Percentiles rank a stretch among this genome's conserved stretches.
phyloP scores from a whole-genome alignment of 2,329 filamentous ascomycete genomes.

The Aspergillus hortae region DNA sequence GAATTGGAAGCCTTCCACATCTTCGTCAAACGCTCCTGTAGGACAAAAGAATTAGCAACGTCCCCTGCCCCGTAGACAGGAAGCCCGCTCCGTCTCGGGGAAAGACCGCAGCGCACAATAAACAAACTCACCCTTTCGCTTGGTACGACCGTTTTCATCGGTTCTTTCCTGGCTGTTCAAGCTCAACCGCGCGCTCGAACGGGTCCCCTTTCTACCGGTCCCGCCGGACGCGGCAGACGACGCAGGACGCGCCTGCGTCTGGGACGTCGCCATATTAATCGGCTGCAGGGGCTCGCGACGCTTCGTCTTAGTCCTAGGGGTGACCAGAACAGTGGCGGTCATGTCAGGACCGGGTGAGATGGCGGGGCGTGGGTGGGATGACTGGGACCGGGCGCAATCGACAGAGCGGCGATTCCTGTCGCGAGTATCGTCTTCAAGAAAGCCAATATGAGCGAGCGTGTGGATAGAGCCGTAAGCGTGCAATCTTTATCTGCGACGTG shows the following conservation, averaged over 20 bases:
- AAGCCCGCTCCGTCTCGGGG: too few relatives aligned
- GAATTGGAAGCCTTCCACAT: slow-evolving; percentile 75
- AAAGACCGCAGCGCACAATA: neutral
- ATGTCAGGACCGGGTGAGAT: slow-evolving; percentile 26
- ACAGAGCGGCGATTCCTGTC: too few relatives aligned
- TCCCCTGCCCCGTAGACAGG: too few relatives aligned
- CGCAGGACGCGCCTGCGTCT: slow-evolving; percentile 35
- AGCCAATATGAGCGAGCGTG: too few relatives aligned
- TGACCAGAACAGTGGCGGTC: slow-evolving; percentile 37
- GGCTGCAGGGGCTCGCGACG: slow-evolving; percentile 35
- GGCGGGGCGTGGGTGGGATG: neutral
- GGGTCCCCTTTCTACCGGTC: slow-evolving; percentile 20
- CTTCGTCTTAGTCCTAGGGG: slow-evolving; percentile 32
- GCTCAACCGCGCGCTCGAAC: slow-evolving; percentile 34
- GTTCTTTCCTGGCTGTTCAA: slow-evolving; percentile 31
- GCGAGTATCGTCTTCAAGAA: too few relatives aligned
- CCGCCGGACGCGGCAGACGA: slow-evolving; percentile 24
- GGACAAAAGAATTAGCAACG: slow-evolving; percentile 10
- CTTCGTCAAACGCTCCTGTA: slow-evolving; percentile 60
- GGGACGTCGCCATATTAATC: slow-evolving; percentile 37
- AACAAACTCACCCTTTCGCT: slow-evolving; percentile 39
- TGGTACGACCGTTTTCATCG: slow-evolving; percentile 21
- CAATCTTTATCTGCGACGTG: too few relatives aligned
- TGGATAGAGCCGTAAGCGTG: too few relatives aligned
- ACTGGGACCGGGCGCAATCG: too few relatives aligned